Evolutionary conservation across 116 monocot species (phyloP).

Genomic region (Cymodocea nodosa): DNA sequence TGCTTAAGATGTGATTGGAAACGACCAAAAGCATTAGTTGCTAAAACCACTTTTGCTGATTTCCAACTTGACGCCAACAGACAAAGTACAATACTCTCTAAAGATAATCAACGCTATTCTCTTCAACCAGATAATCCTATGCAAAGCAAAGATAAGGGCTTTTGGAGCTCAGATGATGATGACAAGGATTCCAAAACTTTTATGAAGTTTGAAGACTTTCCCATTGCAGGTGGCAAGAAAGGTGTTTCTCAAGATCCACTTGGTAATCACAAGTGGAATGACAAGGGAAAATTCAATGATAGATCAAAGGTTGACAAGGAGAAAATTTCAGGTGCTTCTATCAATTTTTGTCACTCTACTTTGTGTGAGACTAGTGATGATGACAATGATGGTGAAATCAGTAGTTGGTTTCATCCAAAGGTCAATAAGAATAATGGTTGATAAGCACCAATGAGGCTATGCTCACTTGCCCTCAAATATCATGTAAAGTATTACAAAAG

Average conservation of each 20-base stretch:
- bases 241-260: slow-evolving; percentile 26
- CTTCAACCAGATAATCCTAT: slow-evolving; percentile 1
- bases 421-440: neutral
- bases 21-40: slow-evolving; percentile 41
- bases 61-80: neutral
- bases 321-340: neutral
- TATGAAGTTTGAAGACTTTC: slow-evolving; percentile 33
- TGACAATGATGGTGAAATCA: slow-evolving; percentile 16
- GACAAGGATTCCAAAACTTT: neutral
- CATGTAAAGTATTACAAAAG: too few species aligned
- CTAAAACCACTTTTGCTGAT: slow-evolving; percentile 8
- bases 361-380: slow-evolving; percentile 2
- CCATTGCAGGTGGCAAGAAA: slow-evolving; percentile 49
- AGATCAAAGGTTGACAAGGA: neutral
- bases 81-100: slow-evolving; percentile 13
- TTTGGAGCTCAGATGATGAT: slow-evolving; percentile 28
- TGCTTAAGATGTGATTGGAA: slow-evolving; percentile 90
- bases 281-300: slow-evolving; percentile 19
- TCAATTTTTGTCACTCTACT: neutral
- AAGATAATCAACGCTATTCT: neutral
- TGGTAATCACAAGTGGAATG: slow-evolving; percentile 41
- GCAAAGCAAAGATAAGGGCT: slow-evolving; percentile 16
- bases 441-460: neutral
- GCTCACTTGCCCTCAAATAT: too few species aligned
- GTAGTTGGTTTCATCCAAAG: slow-evolving; percentile 11